Evolutionary conservation across 1,139 yeast species (phyloP), one percentile per base, ranked within the genome.

Genomic region (Kodamaea sp.): DNA sequence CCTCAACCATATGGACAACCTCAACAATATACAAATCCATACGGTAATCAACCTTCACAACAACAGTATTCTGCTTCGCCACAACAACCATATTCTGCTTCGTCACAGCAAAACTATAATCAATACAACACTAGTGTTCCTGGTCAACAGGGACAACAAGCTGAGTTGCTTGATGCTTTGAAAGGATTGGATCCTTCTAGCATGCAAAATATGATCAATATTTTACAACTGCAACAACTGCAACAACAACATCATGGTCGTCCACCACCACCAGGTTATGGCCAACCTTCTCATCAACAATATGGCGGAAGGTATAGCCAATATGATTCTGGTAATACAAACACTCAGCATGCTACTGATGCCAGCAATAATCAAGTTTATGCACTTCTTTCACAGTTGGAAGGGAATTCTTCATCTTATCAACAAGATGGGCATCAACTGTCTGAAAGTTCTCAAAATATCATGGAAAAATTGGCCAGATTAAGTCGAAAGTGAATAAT

Each of bases 391-490:
- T 55, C 64, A 3, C 67, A 61, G 37, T 46, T 63, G 27, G 65
- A 62, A 44, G 45, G 49, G 9, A 42, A 45, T 4, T 10, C 48
- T 28, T 23, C 43, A 39, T 20, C 47, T 23, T 9, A 7, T 32
- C 44, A 43, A 22, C 46, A 42, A 46, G 59, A 9, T 54, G n/a
- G n/a, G n/a, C 44, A 33, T 31, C 29, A 31, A 29, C 27, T 29
- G 22, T 29, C 36, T 15, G 41, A 34, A 28, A 31, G 41, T 24
- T 38, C 53, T 7, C 50, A 52, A 39, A 54, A 65, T 4, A 54
- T 67, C 37, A 58, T 64, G 67, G 73, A 68, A 10, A 67, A 71
- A 15, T 60, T 68, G 42, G 65, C 72, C 4, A 58, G 65, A 44
- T 57, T 67, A 37, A 52, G 50, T 25, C 44, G 48, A 30, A 44